Evolutionary conservation across 345 rosid species (phyloP), one percentile per base, ranked within the genome.

Genomic region (Toxicodendron radicans): DNA sequence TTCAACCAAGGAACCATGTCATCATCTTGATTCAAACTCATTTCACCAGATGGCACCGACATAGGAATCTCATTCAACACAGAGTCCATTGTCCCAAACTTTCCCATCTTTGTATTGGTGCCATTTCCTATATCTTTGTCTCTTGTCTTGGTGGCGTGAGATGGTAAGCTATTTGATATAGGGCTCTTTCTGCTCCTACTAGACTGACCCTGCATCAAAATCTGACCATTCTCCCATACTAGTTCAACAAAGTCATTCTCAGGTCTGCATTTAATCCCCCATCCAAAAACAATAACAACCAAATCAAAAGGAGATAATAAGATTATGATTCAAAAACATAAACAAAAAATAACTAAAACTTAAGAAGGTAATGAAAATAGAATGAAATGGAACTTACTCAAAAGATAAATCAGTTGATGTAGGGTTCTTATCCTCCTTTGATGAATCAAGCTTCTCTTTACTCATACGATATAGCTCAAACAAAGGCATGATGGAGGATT

Each of bases 171-270:
- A 68, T 48, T 79, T 74, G 56, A 56, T 72, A 73, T 38, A 53
- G 76, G 76, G 43, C 41, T 57, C 82, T 82, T 89, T 73, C 81
- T 86, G 30, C 78, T 73, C 79, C 83, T 84, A 66, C 78, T 83
- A 52, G 90, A 84, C 69, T 92, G 97, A 66, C 87, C 85, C 76
- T 87, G 91, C 83, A 79, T 72, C 79, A 79, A 58, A 74, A 89
- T 70, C 76, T 86, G 95, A 78, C 97, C 97, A 73, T 91, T 91
- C 77, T 89, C 89, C 92, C 92, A 88, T 1, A 88, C 87, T n/a
- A 94, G 78, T 86, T 89, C 99, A 67, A 76, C 81, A 58, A 85
- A 73, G 41, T 91, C 93, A 82, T 83, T 86, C 72, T 75, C 87
- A 70, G 89, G 85, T 74, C 97, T 94, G 97, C 70, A 62, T 66